Base-by-base conservation (phyloP, 2,329 filamentous ascomycete species). In the Verticillium dahliae region DNA sequence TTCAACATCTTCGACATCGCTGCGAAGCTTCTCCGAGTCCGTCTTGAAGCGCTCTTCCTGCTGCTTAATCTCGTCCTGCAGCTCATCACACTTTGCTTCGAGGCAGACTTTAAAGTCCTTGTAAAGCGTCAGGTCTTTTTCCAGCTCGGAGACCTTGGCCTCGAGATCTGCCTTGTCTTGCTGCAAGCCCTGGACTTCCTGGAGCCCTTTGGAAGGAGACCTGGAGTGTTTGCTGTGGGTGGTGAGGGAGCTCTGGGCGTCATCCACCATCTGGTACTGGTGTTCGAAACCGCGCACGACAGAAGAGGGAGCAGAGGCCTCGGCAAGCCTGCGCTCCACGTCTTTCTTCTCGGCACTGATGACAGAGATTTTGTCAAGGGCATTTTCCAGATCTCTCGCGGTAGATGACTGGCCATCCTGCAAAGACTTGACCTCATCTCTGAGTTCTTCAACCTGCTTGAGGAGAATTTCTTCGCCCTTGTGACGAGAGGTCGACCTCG, bases 371-470 rank as follows among this genome's bases (percentile, higher is more conserved):
- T 59, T 61, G n/a, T 62, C 62, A 18, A 61, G 60, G 15, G 64
- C 61, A 54, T 63, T 56, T 15, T 63, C 63, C 13, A 65, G 60
- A 22, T 61, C 61, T 33, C 59, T 65, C 37, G 62, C 58, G 10
- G 63, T 62, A 18, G 52, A 57, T 45, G 56, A 60, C 27, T 64
- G 64, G 38, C 59, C 57, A 37, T 61, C 61, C 15, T 64, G 61
- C 14, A 64, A 61, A 15, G 37, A 45, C 18, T 56, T 63, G 33
- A 63, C 52, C 56, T 65, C 61, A 27, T 65, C 63, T 9, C 57
- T 62, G 62, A 65, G 63, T 35, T 56, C 59, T 31, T 57, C 54
- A 34, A 65, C 62, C 54, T 65, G 58, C 57, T 62, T 61, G 50
- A 60, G 60, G 31, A 65, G 60, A 10, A 52, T 56, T 41, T 62